Evolutionary conservation across 2,329 filamentous ascomycete species (phyloP), one percentile per base, ranked within the genome.

Genomic region (Hypomyces perniciosus): DNA sequence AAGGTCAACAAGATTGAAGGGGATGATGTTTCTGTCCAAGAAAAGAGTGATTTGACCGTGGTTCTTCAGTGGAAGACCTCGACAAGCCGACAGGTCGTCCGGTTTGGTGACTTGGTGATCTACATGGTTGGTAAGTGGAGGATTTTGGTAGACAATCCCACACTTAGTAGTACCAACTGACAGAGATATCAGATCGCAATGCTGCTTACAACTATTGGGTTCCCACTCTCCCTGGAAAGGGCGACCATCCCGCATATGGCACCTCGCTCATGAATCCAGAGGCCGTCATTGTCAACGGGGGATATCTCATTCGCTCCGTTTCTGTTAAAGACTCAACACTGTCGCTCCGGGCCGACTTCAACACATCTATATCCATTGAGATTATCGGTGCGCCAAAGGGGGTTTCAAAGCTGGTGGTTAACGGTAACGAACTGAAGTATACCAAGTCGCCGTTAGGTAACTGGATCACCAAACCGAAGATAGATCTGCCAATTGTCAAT

Each of bases 171-270:
- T 20, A 26, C 31, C 20, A 20, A 5, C 41, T 60, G 37, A 59
- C 30, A 6, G 1, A 8, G 1, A 28, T 2, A 0, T 1, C 50
- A 78, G 83, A 85, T 57, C 79, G 84, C 40, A 81, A 85, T 54
- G 71, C 77, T 9, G 85, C 84, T 0, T 88, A 87, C 65, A 79
- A 83, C 54, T 85, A 85, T 65, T 88, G 84, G 84, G 78, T 81
- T 0, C 69, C 84, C 2, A 77, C 85, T 45, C 61, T 81, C 2
- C 73, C 72, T 0, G 68, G 66, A 2, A 49, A 56, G 5, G 57
- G 60, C 5, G 47, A 52, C 2, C 44, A 51, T 2, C 49, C 59
- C 5, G 59, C 66, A 1, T 71, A 61, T 6, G 68, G 68, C 33
- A 68, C 59, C 2, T 69, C 68, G 0, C 44, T 66, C 12, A 69